Evolutionary conservation across 768 basidiomycete genomes (phyloP).

Genomic region (Serendipita sp.): DNA sequence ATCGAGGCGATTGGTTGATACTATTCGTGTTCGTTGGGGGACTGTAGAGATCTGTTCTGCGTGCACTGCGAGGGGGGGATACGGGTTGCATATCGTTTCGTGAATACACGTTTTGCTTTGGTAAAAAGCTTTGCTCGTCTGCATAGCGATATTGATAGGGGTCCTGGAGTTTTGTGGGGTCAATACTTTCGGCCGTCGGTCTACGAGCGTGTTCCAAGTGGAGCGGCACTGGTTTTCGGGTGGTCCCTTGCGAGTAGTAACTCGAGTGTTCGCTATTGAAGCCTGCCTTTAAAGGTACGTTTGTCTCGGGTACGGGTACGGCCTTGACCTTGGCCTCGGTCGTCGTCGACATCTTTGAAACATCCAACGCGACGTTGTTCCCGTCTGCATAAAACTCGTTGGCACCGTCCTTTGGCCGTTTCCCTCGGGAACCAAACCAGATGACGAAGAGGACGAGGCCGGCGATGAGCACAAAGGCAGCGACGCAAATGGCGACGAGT

Average conservation of each 20-base stretch:
- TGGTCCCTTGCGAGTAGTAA: not conserved
- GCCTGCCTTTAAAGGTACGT: not conserved
- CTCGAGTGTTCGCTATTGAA: not conserved
- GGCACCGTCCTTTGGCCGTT: not conserved
- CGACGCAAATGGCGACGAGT: not conserved
- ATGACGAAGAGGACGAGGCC: slow-evolving; percentile 4
- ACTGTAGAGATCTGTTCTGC: not conserved
- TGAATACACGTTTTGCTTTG: not conserved
- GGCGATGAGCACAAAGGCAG: not conserved
- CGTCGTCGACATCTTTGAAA: not conserved
- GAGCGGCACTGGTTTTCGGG: not conserved
- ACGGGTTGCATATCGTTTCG: not conserved
- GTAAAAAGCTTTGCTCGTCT: not conserved
- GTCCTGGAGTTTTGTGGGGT: not conserved
- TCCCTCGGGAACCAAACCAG: not conserved
- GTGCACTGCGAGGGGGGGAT: not conserved
- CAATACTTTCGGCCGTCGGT: not conserved
- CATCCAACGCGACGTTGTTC: not conserved
- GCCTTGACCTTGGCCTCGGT: not conserved
- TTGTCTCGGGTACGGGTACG: no score
- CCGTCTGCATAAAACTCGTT: not conserved
- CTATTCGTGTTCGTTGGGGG: not conserved
- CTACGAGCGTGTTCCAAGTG: not conserved
- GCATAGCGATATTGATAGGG: not conserved
- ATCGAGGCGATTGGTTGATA: not conserved